Base-by-base conservation (phyloP, 345 rosid species). In the Euphorbia pulcherrima region DNA sequence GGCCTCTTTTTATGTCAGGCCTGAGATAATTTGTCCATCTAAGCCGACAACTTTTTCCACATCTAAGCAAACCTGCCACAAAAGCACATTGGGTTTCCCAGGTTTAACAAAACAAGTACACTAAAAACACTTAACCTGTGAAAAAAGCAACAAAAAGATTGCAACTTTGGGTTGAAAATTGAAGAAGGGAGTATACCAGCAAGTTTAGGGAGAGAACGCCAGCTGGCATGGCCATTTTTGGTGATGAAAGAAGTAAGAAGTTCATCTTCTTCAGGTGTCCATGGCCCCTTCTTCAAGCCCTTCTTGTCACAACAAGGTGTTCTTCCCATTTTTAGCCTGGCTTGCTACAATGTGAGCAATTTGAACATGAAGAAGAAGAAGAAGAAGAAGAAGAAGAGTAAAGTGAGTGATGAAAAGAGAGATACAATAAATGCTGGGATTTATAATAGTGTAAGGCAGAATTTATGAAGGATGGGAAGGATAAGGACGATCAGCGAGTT, bases 21-120 rank as follows among this genome's bases (percentile, higher is more conserved):
- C 97, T 74, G 7, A 94, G 88, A 70, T 94, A 94, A 74, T 94
- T 94, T 0, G 96, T 88, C 99, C 99, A 94, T 64, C 99, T 85
- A 28, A 94, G 95, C 74, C 99, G 69, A 82, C 99, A 94, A 69
- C 99, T 94, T 84, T 94, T 94, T 11, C 99, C 99, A 77, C 96
- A 94, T 0, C 99, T 87, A 72, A 88, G 90, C 50, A 94, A 86
- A 46, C 99, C 97, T 92, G 73, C 39, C 21, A 66, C 61, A 53
- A 9, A 39, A 33, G 7, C n/a, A n/a, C n/a, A n/a, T n/a, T n/a
- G n/a, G n/a, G n/a, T n/a, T n/a, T n/a, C n/a, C n/a, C 37, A 33
- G 37, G 37, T 33, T 33, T 33, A 33, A 33, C 10, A 60, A 47
- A 47, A 47, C 52, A 6, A 47, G 20, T 9, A 44, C 10, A 11